A percentile compares a stretch with the other conserved stretches of the same genome.
phyloP scores from a whole-genome alignment of 345 rosid genomes.

The Acer campestre region DNA sequence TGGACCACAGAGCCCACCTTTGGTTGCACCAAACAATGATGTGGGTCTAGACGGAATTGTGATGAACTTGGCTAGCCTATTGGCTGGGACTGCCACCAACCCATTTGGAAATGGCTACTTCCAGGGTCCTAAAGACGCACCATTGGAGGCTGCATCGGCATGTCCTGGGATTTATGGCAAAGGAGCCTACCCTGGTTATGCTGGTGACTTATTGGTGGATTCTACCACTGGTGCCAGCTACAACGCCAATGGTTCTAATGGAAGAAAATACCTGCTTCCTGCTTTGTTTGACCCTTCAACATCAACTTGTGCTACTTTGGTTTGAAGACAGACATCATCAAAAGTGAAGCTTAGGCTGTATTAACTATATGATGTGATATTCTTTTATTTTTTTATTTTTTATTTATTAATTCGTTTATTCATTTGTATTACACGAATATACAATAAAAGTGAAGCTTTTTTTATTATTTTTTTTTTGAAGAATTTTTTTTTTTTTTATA shows the following conservation, averaged over 20 bases:
- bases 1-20: constrained; percentile 70
- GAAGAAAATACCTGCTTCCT: constrained; percentile 79
- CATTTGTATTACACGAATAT: not conserved
- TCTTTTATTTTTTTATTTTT: constrained; percentile 20
- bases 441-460: too few species aligned
- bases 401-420: constrained; percentile 15
- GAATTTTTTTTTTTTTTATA: too few species aligned
- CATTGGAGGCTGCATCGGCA: constrained; percentile 86
- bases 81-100: constrained; percentile 87
- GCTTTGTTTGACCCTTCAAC: constrained; percentile 71
- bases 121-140: constrained; percentile 74
- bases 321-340: constrained; percentile 24
- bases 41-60: constrained; percentile 87
- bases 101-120: constrained; percentile 84
- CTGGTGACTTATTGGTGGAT: constrained; percentile 66
- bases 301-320: constrained; percentile 57
- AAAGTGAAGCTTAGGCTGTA: not conserved
- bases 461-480: too few species aligned
- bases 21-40: constrained; percentile 81
- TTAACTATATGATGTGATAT: constrained; percentile 1
- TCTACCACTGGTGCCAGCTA: constrained; percentile 69
- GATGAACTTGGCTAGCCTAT: constrained; percentile 66
- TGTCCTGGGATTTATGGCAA: constrained; percentile 77
- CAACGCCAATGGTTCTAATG: constrained; percentile 69
- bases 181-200: constrained; percentile 84